A percentile compares a stretch with the other conserved stretches of the same genome.
phyloP scores from a whole-genome alignment of 805 yeast genomes.

The Metschnikowia cubensis region DNA sequence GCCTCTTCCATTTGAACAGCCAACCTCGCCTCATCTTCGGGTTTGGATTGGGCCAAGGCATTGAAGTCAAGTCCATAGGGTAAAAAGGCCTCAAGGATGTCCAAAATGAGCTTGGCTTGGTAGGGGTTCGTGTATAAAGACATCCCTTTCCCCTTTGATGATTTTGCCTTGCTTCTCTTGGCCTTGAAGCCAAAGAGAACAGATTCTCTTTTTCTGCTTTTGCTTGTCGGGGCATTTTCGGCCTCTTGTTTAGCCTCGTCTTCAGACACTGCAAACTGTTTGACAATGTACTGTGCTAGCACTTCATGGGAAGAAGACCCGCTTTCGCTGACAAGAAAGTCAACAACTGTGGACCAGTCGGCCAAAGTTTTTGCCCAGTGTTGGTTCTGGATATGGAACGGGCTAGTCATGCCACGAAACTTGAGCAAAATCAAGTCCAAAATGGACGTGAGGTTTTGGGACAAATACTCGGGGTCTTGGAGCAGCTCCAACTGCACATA shows the following conservation, averaged over 20 bases:
- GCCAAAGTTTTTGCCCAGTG: conserved; percentile 28
- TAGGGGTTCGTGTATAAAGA: conserved; percentile 32
- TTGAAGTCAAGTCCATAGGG: conserved; percentile 36
- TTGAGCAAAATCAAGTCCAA: conserved; percentile 29
- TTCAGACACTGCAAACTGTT: conserved; percentile 22
- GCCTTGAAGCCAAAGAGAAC: conserved; percentile 26
- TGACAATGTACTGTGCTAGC: conserved; percentile 27
- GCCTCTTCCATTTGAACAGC: conserved; percentile 3
- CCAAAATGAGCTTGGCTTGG: conserved; percentile 30
- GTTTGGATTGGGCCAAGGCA: conserved; percentile 16
- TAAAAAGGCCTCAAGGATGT: conserved; percentile 27
- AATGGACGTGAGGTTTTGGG: conserved; percentile 24
- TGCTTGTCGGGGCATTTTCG: conserved; percentile 2
- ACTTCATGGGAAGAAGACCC: conserved; percentile 38
- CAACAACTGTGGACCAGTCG: conserved; percentile 29
- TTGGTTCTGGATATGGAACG: conserved; percentile 29
- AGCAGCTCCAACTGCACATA: conserved; percentile 40
- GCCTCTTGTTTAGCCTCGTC: conserved; percentile 5
- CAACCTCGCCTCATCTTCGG: conserved; percentile 6
- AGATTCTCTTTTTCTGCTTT: conserved; percentile 22
- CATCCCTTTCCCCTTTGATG: conserved; percentile 15
- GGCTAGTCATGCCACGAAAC: conserved; percentile 23
- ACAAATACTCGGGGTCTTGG: conserved; percentile 35
- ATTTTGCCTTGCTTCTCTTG: conserved; percentile 19
- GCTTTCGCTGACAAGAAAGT: conserved; percentile 31